Conservation (phyloP, 2,329 filamentous ascomycete genomes). For the Hyphodiscus sp. region DNA sequence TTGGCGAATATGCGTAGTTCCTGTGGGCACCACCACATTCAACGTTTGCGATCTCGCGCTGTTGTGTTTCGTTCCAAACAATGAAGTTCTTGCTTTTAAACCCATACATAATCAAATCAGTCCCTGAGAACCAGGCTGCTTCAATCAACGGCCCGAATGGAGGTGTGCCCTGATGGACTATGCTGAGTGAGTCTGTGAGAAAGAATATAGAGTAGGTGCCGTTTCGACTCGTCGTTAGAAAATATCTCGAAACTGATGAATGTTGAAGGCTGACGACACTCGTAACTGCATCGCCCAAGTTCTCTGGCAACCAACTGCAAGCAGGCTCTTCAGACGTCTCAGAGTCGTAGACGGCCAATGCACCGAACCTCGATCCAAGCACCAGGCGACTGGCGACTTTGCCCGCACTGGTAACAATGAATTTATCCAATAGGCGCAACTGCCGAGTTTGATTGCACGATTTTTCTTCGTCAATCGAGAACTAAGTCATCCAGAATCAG, state of each 20-base stretch:
- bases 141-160: conserved; percentile 74
- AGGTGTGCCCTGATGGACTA: conserved; percentile 62
- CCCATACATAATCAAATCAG: conserved; percentile 66
- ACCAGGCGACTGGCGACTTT: conserved; percentile 34
- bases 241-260: conserved; percentile 31
- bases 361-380: conserved; percentile 50
- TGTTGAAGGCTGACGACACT: conserved; percentile 46
- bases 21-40: conserved; percentile 84
- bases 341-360: conserved; percentile 41
- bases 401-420: conserved; percentile 45
- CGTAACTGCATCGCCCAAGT: conserved; percentile 58
- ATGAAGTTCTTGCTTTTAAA: conserved; percentile 77
- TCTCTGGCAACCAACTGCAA: conserved; percentile 10
- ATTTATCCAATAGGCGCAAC: conserved; percentile 33
- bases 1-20: conserved; percentile 53
- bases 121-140: conserved; percentile 53
- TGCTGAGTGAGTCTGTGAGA: conserved; percentile 10
- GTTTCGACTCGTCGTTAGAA: conserved; percentile 71
- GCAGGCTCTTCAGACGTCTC: conserved; percentile 13
- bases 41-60: conserved; percentile 63
- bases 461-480: too few relatives aligned
- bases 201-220: conserved; percentile 63
- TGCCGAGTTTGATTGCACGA: too few relatives aligned
- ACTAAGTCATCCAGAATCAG: too few relatives aligned
- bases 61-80: conserved; percentile 68